Percentiles rank a stretch among this genome's conserved stretches.
Evolutionary conservation across 2,329 filamentous ascomycete species (phyloP).

Genomic region (Aspergillus sergii): DNA sequence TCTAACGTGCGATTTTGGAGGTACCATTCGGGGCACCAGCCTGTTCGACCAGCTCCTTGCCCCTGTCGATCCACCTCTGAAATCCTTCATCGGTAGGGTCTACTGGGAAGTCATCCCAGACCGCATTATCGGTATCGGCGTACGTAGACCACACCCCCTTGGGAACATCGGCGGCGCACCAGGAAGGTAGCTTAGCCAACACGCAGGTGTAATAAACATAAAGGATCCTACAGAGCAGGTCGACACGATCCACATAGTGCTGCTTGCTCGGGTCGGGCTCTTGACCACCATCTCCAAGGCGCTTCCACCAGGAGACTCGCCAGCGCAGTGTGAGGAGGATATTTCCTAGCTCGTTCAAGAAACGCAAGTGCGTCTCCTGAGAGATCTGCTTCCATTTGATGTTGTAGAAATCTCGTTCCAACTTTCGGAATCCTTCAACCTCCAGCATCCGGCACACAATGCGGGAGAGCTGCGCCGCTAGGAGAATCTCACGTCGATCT

Average conservation of each 20-base stretch:
- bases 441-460: constrained; percentile 51
- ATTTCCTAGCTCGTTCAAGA: constrained; percentile 43
- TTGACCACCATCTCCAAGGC: constrained; percentile 42
- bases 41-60: constrained; percentile 42
- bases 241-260: constrained; percentile 44
- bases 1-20: constrained; percentile 25
- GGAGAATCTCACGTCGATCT: constrained; percentile 42
- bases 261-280: constrained; percentile 40
- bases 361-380: constrained; percentile 44
- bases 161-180: constrained; percentile 38
- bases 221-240: constrained; percentile 46
- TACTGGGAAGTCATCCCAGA: constrained; percentile 49
- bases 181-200: constrained; percentile 44
- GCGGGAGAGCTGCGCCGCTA: constrained; percentile 48
- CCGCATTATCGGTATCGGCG: constrained; percentile 41
- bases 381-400: constrained; percentile 49
- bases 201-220: constrained; percentile 52
- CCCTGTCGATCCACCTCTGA: constrained; percentile 43
- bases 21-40: constrained; percentile 39
- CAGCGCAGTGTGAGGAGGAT: constrained; percentile 48
- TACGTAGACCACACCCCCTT: constrained; percentile 47
- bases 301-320: constrained; percentile 50
- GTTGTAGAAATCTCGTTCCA: constrained; percentile 49
- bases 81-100: constrained; percentile 44
- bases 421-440: constrained; percentile 47